Base-by-base conservation (phyloP, 2,329 filamentous ascomycete species). In the Pezizomycotina sp. region DNA sequence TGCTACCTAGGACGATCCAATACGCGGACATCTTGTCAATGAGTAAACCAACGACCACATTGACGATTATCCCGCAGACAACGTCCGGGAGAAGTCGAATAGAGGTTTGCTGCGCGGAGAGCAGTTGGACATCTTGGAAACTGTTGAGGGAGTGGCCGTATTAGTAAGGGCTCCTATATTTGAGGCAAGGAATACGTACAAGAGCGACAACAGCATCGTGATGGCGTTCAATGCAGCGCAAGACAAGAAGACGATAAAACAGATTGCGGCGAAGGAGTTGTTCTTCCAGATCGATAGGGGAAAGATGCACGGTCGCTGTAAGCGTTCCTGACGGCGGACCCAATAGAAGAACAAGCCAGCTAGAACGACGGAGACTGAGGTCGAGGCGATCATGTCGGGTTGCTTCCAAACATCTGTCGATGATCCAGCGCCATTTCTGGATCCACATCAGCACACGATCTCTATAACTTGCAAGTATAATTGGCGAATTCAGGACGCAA, bases 181-280 rank as follows among this genome's bases (percentile, higher is more conserved):
- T n/a, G n/a, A n/a, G n/a, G n/a, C n/a, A n/a, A n/a, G n/a, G n/a
- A n/a, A n/a, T n/a, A n/a, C n/a, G n/a, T n/a, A n/a, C n/a, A n/a
- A n/a, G 12, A 27, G 16, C 12, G n/a, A 13, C n/a, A n/a, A 27
- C n/a, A 27, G 16, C 5, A 27, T n/a, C n/a, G 12, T 14, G n/a
- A 27, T 27, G 26, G 26, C 5, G 16, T 27, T 27, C n/a, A 27
- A n/a, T n/a, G 16, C 26, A 14, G 26, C 26, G 26, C 16, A 27
- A 6, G 26, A 27, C 7, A 27, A 27, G 12, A 27, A 12, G 26
- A 27, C n/a, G n/a, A 27, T 27, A 14, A 27, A 14, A 12, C 26
- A 27, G n/a, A 27, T 12, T n/a, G n/a, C 6, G n/a, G 26, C 16
- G 26, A 27, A 27, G 7, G 16, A n/a, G 12, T 6, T 12, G 26